Evolutionary conservation across 768 basidiomycete genomes (phyloP), one percentile per base, ranked within the genome.

Genomic region (Rhodosporidiobolus odoratus): DNA sequence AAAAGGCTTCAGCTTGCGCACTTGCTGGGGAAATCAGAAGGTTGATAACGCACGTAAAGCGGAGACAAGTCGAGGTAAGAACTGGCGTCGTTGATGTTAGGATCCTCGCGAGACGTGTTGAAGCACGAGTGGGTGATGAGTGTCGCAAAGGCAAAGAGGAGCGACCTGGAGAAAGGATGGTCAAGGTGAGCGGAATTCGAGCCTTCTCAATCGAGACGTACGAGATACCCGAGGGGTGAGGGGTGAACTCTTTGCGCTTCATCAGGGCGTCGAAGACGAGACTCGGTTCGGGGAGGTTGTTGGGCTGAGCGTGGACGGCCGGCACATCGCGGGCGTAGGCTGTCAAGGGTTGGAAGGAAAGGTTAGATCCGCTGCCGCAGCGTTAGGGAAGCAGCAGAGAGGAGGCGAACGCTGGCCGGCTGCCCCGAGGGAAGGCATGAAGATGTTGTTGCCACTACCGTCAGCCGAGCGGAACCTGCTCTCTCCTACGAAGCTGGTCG

Each of bases 51-150:
- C 25, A 66, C 70, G 72, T 92, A 92, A 13, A 92, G 78, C 12
- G 88, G 83, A 75, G 86, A 87, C 50, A 92, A 77, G 76, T 92
- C 90, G 23, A 92, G 82, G 79, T 92, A 92, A 75, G 86, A 87
- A 77, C 86, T 87, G 0, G 86, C 80, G 52, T 84, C 79, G 76
- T 92, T 92, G 65, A 85, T 72, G 19, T 8, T 57, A 3, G 45
- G 54, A n/a, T 75, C 67, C 15, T 27, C 54, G 41, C 76, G 80
- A 68, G 83, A 85, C 0, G 91, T 86, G 72, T 87, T 81, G 81
- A 92, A 92, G 72, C 88, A 83, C 64, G 81, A 83, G 79, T 91
- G 89, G 74, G 62, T 62, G 53, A 67, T 72, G 35, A 62, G 57
- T 10, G 53, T 54, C 41, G 68, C 68, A 27, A 65, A 72, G 23